phyloP scores from a whole-genome alignment of 2,329 filamentous ascomycete species.

The Penicillium sp. region DNA sequence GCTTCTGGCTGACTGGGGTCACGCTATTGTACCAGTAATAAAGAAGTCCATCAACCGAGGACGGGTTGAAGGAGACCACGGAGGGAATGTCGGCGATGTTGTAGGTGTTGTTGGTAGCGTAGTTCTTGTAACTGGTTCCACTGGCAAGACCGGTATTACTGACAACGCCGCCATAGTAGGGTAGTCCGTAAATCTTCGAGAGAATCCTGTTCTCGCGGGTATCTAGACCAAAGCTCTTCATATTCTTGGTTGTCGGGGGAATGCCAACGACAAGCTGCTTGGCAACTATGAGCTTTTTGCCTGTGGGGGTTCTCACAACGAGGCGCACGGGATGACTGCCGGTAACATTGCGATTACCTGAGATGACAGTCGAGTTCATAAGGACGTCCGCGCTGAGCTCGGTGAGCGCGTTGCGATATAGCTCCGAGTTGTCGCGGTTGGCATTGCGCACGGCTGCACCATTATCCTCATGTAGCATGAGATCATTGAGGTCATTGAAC shows the following conservation, averaged over 20 bases:
- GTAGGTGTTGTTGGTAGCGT: neutral
- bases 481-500: neutral
- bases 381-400: neutral
- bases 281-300: neutral
- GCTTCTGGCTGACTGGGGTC: neutral
- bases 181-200: neutral
- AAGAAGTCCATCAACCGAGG: neutral
- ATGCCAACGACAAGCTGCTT: neutral
- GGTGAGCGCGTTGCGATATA: neutral
- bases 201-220: neutral
- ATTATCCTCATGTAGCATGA: too few relatives aligned
- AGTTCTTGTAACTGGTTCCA: neutral
- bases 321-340: neutral
- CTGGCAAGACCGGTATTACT: neutral
- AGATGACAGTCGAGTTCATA: neutral
- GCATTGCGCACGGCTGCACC: neutral
- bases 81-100: neutral
- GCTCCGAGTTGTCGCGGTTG: neutral
- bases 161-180: neutral
- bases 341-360: neutral
- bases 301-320: neutral
- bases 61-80: neutral
- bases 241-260: neutral
- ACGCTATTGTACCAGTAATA: neutral
- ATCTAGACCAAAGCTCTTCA: neutral